Evolutionary conservation across 768 basidiomycete genomes (phyloP), one percentile per base, ranked within the genome.

Genomic region (Termitomyces sp.): DNA sequence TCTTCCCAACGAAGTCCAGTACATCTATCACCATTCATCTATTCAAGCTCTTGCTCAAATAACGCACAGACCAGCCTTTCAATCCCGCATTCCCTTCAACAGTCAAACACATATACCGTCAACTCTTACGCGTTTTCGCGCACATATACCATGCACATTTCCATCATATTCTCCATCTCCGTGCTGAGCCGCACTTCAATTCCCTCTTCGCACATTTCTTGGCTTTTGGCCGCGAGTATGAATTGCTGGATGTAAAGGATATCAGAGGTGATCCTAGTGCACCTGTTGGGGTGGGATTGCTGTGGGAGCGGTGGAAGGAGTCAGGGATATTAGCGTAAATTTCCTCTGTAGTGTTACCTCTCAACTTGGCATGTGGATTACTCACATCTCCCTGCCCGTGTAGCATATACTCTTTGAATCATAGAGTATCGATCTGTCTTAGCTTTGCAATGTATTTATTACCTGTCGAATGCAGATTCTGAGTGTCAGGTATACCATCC

Each of bases 121-220:
- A 98, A 67, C 90, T 98, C 36, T 83, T 98, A 56, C 91, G 96
- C 49, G 90, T 98, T 63, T 98, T 98, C 68, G 95, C 96, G 10
- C 96, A 98, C 77, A 84, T 98, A 65, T 98, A 98, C 70, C 89
- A 98, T 69, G 90, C 92, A 9, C 96, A 98, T 68, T 98, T 94
- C 69, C 78, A 80, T 2, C 87, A 91, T 64, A 89, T 98, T 67
- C 83, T 98, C 24, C 94, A 98, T 68, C 83, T 98, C 26, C 91
- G 92, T 42, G 86, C 90, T 10, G 96, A 98, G 68, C 92, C 92
- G 0, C 94, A 96, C 70, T 95, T 96, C 77, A 96, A 96, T 71
- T 96, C 94, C 4, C 85, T 98, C 38, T 98, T 98, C 71, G 96
- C 96, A 0, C 96, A 98, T 73, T 99, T 97, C 75, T 78, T 98